These are phyloP conservation scores for Metarhizium robertsii DNA, from an alignment of 2,329 filamentous ascomycete genomes.

Conservation along the genomic window DNA sequence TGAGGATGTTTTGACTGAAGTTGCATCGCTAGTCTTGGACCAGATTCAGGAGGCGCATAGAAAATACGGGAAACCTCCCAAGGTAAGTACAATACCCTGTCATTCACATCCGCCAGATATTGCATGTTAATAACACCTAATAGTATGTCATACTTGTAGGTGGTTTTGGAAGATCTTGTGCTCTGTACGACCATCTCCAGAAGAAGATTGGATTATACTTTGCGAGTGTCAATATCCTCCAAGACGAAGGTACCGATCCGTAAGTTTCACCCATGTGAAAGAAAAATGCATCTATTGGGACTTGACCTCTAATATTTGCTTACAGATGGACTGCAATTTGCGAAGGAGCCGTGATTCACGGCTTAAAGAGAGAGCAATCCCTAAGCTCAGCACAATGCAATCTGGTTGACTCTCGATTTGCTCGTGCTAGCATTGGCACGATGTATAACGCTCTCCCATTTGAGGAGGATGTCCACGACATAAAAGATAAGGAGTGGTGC, in stretches of 20 bases:
- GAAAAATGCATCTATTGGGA: not conserved
- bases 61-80: slow-evolving; percentile 9
- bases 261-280: slow-evolving; percentile 12
- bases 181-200: slow-evolving; percentile 15
- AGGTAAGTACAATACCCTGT: slow-evolving; percentile 11
- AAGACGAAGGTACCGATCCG: slow-evolving; percentile 20
- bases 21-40: too few relatives aligned
- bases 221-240: slow-evolving; percentile 15
- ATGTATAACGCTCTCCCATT: not conserved
- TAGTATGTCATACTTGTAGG: slow-evolving; percentile 29
- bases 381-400: not conserved
- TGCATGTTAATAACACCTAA: accelerated
- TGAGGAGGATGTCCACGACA: not conserved
- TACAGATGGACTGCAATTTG: slow-evolving; percentile 25
- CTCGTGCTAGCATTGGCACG: slow-evolving; percentile 18
- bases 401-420: slow-evolving; percentile 12
- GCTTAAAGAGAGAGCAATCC: slow-evolving; percentile 1
- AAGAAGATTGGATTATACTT: accelerated
- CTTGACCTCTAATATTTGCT: not conserved
- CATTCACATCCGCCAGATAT: not conserved
- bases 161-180: slow-evolving; percentile 24
- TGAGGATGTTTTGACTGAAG: too few relatives aligned
- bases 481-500: slow-evolving; percentile 10
- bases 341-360: slow-evolving; percentile 20
- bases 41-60: not conserved